Percentiles rank a stretch among this genome's conserved stretches.
Conservation (phyloP, 2,329 filamentous ascomycete genomes). For the Penicillium paneum region DNA sequence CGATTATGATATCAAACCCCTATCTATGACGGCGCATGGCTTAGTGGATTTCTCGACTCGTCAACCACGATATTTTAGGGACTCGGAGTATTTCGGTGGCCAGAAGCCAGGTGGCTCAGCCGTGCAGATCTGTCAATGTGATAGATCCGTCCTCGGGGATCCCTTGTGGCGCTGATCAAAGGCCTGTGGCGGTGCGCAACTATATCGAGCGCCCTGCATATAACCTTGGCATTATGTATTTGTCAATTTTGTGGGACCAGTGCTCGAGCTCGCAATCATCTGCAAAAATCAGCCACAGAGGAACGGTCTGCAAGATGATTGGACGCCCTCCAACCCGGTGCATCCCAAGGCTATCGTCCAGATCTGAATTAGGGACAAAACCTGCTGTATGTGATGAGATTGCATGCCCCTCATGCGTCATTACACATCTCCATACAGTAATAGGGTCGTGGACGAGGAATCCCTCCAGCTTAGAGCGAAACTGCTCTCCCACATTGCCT, state of each 20-base stretch:
- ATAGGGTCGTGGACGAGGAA: background rate
- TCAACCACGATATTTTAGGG: constrained; percentile 6
- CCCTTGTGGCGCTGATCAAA: constrained; percentile 17
- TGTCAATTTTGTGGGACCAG: constrained; percentile 2
- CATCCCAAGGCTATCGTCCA: constrained; percentile 16
- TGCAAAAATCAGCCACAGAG: background rate
- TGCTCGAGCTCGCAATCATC: background rate
- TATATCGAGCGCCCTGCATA: constrained; percentile 3
- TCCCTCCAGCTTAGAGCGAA: background rate
- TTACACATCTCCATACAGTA: constrained; percentile 9
- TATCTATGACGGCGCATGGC: constrained; percentile 2
- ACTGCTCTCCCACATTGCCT: background rate
- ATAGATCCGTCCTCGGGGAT: constrained; percentile 11
- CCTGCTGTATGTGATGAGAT: constrained; percentile 17
- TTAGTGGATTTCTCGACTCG: constrained; percentile 2
- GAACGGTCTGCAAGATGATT: constrained; percentile 13
- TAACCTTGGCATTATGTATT: background rate
- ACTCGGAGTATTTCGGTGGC: constrained; percentile 19
- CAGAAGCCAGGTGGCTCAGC: constrained; percentile 10
- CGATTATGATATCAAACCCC: background rate
- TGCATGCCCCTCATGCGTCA: constrained; percentile 20
- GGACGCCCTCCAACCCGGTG: constrained; percentile 5
- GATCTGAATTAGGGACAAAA: constrained; percentile 18
- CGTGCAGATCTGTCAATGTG: constrained; percentile 13
- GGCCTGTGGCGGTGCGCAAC: constrained; percentile 22